These are phyloP conservation scores for Colletotrichum ledebouriae DNA, from an alignment of 2,329 filamentous ascomycete genomes.

Conservation along the genomic window DNA sequence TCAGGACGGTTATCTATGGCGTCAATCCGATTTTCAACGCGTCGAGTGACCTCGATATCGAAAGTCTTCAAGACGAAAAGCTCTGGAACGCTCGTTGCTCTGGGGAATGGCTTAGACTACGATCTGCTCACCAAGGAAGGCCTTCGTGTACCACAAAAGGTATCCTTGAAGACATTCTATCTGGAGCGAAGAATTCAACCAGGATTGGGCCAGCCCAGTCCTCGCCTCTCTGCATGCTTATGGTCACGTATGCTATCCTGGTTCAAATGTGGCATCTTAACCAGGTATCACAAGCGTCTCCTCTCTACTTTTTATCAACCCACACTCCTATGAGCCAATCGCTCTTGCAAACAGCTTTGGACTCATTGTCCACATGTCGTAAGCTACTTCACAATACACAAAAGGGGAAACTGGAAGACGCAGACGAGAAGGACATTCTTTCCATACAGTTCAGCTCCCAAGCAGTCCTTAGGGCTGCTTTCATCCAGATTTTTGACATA, in stretches of 20 bases:
- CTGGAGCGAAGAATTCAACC: background rate
- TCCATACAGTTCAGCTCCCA: conserved; percentile 6
- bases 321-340: background rate
- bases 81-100: conserved; percentile 18
- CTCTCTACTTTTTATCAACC: background rate
- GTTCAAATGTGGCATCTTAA: conserved; percentile 10
- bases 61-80: background rate
- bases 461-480: background rate
- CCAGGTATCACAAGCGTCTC: background rate
- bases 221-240: background rate
- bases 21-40: conserved; percentile 11
- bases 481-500: conserved; percentile 4
- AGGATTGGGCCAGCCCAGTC: background rate
- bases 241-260: background rate
- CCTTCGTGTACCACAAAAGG: background rate
- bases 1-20: conserved; percentile 4
- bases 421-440: background rate
- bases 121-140: background rate
- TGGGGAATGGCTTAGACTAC: conserved; percentile 8
- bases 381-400: background rate
- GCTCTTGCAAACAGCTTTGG: background rate
- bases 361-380: background rate
- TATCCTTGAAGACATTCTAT: background rate
- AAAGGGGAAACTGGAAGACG: background rate
- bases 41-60: conserved; percentile 5